Conservation (phyloP, 2,329 filamentous ascomycete species). For the Neofusicoccum cordaticola region DNA sequence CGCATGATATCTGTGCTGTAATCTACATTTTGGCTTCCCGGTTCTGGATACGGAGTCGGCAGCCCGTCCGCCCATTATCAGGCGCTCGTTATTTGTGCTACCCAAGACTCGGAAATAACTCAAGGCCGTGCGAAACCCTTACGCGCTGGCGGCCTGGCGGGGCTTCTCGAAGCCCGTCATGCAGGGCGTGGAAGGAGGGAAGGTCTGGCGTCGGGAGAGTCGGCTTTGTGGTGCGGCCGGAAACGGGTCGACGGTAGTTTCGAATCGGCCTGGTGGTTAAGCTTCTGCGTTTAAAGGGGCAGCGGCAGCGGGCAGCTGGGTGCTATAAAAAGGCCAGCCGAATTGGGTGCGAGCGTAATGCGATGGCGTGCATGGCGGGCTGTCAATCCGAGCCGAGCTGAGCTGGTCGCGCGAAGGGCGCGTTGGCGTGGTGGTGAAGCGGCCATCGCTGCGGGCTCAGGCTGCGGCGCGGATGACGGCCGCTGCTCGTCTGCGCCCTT, state of each 20-base stretch:
- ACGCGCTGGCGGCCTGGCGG: not conserved
- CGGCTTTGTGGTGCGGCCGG: constrained; percentile 8
- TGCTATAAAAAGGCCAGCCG: constrained; percentile 7
- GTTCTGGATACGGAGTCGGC: constrained; percentile 9
- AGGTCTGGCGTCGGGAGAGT: not conserved
- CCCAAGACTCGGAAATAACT: not conserved
- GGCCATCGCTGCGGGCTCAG: not conserved
- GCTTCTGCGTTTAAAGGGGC: constrained; percentile 11
- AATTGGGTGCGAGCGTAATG: not conserved
- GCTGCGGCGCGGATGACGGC: not conserved
- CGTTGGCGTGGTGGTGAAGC: not conserved
- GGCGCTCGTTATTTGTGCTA: constrained; percentile 11
- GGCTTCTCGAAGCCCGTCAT: not conserved
- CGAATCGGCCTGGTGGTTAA: not conserved
- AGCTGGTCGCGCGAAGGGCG: not conserved
- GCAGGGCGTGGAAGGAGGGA: not conserved
- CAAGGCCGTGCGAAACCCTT: constrained; percentile 1
- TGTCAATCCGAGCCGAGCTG: not conserved
- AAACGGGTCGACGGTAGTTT: constrained; percentile 4
- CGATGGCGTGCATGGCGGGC: constrained; percentile 3
- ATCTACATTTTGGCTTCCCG: constrained; percentile 7
- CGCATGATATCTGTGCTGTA: constrained; percentile 13
- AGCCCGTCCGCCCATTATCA: constrained; percentile 2
- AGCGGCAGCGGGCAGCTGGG: not conserved
- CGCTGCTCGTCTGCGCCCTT: not conserved